A percentile compares a stretch with the other conserved stretches of the same genome.
phyloP scores from a whole-genome alignment of 495 filamentous ascomycete genomes.

The Talaromyces liani region DNA sequence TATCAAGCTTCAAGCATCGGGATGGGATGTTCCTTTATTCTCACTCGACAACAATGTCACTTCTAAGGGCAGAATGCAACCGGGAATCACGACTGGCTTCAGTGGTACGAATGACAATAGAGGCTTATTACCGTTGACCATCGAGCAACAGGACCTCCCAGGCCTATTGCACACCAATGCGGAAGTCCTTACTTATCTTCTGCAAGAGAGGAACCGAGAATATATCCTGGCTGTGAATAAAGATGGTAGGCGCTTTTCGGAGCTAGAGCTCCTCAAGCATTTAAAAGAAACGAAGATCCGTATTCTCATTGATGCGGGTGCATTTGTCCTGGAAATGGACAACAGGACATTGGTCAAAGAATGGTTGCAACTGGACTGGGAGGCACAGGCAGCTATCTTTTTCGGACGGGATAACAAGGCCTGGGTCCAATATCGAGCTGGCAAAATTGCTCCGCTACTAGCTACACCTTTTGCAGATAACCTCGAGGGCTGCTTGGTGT shows the following conservation, averaged over 20 bases:
- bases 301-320: constrained; percentile 65
- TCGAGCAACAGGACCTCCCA: constrained; percentile 49
- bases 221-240: constrained; percentile 6
- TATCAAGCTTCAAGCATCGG: constrained; percentile 55
- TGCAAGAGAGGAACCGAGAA: constrained; percentile 21
- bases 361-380: constrained; percentile 28
- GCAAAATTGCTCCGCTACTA: constrained; percentile 38
- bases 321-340: constrained; percentile 56
- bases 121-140: constrained; percentile 46
- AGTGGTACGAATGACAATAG: constrained; percentile 66
- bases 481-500: constrained; percentile 56
- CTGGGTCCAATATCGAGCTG: constrained; percentile 35
- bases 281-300: constrained; percentile 38
- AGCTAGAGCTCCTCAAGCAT: constrained; percentile 20
- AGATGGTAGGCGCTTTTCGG: constrained; percentile 8
- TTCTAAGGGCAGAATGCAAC: constrained; percentile 19
- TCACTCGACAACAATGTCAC: background rate
- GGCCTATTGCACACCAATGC: constrained; percentile 57
- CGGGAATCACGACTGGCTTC: constrained; percentile 53
- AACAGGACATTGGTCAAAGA: constrained; percentile 38
- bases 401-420: constrained; percentile 42
- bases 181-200: constrained; percentile 48
- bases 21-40: constrained; percentile 51
- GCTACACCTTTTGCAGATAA: constrained; percentile 52
- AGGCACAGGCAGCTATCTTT: constrained; percentile 45